Evolutionary conservation across 2,329 filamentous ascomycete species (phyloP).

Genomic region (Dactylonectria estremocensis): DNA sequence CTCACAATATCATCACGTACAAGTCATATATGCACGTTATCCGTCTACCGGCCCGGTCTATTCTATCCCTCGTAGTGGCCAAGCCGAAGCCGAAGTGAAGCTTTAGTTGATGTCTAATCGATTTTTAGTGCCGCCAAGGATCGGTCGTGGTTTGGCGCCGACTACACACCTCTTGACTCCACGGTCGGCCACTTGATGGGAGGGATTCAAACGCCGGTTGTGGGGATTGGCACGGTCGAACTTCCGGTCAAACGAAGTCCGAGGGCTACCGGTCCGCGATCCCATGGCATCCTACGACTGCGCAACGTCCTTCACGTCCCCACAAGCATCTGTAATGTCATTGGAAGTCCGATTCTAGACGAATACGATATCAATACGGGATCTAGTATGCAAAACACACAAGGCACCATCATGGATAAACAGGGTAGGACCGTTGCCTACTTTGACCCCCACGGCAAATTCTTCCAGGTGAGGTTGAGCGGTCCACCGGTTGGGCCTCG

Average conservation of each 20-base stretch:
- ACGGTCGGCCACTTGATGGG: neutral
- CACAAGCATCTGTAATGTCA: constrained; percentile 11
- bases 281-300: neutral
- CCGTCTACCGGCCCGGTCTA: too few species aligned
- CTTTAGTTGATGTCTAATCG: neutral
- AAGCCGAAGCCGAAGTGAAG: too few species aligned
- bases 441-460: neutral
- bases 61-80: too few species aligned
- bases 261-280: neutral
- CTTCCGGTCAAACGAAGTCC: constrained; percentile 12
- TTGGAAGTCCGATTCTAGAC: neutral
- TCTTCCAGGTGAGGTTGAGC: constrained; percentile 5
- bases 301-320: constrained; percentile 40
- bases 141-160: constrained; percentile 8
- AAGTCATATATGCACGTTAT: too few species aligned
- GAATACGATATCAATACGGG: constrained; percentile 3
- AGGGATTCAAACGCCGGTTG: neutral
- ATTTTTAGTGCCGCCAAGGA: constrained; percentile 14
- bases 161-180: constrained; percentile 12
- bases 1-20: too few species aligned
- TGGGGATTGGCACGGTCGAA: constrained; percentile 21
- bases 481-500: constrained; percentile 15
- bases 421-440: neutral
- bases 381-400: neutral
- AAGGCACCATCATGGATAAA: neutral